Evolutionary conservation across 345 rosid species (phyloP).

Genomic region (Bruguiera parviflora): DNA sequence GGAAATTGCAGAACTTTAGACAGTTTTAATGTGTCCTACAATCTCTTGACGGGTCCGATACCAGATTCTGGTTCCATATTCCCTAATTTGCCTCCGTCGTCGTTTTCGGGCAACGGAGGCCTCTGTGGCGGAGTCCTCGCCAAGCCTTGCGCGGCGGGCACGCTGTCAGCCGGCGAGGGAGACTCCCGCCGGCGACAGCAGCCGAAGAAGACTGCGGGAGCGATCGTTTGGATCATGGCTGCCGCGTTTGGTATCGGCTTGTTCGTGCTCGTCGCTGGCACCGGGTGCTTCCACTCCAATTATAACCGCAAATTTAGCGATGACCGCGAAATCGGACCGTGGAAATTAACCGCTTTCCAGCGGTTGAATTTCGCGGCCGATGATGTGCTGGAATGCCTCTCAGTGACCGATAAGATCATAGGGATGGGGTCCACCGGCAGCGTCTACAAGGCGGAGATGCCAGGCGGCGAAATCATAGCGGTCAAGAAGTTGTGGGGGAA

Average conservation of each 20-base stretch:
- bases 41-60: conserved; percentile 66
- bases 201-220: conserved; percentile 66
- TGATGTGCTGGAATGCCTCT: conserved; percentile 71
- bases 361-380: conserved; percentile 85
- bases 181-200: conserved; percentile 37
- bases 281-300: conserved; percentile 62
- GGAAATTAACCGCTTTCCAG: conserved; percentile 93
- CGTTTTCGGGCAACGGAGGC: conserved; percentile 70
- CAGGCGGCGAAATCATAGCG: conserved; percentile 90
- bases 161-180: conserved; percentile 26
- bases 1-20: conserved; percentile 72
- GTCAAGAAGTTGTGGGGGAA: conserved; percentile 96
- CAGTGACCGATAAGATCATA: conserved; percentile 65
- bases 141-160: conserved; percentile 52
- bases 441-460: conserved; percentile 90
- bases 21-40: conserved; percentile 77
- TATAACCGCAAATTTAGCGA: conserved; percentile 38
- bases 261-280: conserved; percentile 69
- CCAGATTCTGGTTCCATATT: conserved; percentile 68
- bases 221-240: conserved; percentile 88
- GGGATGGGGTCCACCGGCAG: conserved; percentile 98
- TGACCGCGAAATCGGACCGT: conserved; percentile 63
- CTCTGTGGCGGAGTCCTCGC: conserved; percentile 63
- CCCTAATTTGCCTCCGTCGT: conserved; percentile 64
- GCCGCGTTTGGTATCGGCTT: conserved; percentile 80